These are phyloP conservation scores for Entonaema liquescens DNA, from an alignment of 495 filamentous ascomycete species.

Conservation along the genomic window DNA sequence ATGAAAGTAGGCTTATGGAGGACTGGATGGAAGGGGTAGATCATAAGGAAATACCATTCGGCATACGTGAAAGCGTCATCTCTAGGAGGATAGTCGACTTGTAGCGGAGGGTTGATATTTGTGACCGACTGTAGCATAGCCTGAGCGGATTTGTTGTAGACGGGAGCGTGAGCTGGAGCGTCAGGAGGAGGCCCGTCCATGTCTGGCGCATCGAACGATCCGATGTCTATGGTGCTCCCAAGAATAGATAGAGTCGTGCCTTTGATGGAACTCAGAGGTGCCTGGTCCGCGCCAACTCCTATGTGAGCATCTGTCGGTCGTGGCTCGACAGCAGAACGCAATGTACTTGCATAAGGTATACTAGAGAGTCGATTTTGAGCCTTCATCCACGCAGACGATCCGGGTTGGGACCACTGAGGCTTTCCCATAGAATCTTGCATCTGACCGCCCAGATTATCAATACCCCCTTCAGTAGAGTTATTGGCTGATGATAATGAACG, in stretches of 20 bases:
- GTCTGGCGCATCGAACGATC: slow-evolving; percentile 71
- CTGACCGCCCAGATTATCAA: slow-evolving; percentile 44
- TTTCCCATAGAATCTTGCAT: slow-evolving; percentile 43
- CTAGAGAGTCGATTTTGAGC: slow-evolving; percentile 33
- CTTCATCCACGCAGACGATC: slow-evolving; percentile 61
- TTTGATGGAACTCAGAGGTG: slow-evolving; percentile 74
- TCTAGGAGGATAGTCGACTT: slow-evolving; percentile 64
- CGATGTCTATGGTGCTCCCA: slow-evolving; percentile 78
- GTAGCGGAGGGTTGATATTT: slow-evolving; percentile 64
- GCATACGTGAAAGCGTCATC: slow-evolving; percentile 68
- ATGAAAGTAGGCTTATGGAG: slow-evolving; percentile 77
- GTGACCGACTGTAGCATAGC: slow-evolving; percentile 69
- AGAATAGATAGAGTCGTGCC: slow-evolving; percentile 77
- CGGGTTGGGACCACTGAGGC: slow-evolving; percentile 55
- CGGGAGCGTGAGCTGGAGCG: slow-evolving; percentile 49
- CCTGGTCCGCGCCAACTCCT: slow-evolving; percentile 72
- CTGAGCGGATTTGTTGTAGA: slow-evolving; percentile 74
- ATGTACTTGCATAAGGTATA: slow-evolving; percentile 37
- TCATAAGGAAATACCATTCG: slow-evolving; percentile 75
- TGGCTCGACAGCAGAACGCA: slow-evolving; percentile 43
- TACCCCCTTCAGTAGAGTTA: slow-evolving; percentile 38
- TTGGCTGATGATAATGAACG: slow-evolving; percentile 42
- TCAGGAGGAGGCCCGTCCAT: slow-evolving; percentile 66
- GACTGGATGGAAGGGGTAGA: slow-evolving; percentile 76
- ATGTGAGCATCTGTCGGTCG: slow-evolving; percentile 73